A percentile compares a stretch with the other conserved stretches of the same genome.
These are phyloP conservation scores for Raffaelea deltoideospora DNA, from an alignment of 2,329 filamentous ascomycete genomes.

Conservation along the genomic window DNA sequence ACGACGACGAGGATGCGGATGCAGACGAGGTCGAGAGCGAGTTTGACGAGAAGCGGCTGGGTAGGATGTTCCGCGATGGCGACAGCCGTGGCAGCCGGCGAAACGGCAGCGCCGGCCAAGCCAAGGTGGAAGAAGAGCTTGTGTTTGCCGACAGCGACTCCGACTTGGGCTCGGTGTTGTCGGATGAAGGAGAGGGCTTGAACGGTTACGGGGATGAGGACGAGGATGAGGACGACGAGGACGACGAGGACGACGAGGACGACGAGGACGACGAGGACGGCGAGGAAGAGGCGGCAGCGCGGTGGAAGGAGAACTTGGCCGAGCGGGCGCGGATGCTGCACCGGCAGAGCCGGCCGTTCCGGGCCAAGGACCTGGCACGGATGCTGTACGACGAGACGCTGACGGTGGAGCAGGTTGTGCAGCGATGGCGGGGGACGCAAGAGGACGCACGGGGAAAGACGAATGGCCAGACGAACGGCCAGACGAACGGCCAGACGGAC, in stretches of 20 bases:
- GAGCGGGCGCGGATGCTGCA: slow-evolving; percentile 61
- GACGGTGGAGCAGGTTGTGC: slow-evolving; percentile 58
- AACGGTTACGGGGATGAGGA: slow-evolving; percentile 34
- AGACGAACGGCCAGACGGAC: slow-evolving; percentile 30
- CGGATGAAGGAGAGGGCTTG: slow-evolving; percentile 31
- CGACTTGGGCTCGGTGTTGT: slow-evolving; percentile 77
- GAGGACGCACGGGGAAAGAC: slow-evolving; percentile 30
- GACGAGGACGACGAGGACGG: slow-evolving; percentile 37
- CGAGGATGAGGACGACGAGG: slow-evolving; percentile 27
- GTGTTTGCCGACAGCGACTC: slow-evolving; percentile 96
- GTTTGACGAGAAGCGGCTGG: slow-evolving; percentile 43
- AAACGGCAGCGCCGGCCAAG: slow-evolving; percentile 31
- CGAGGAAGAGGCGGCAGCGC: slow-evolving; percentile 58
- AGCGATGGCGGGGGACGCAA: slow-evolving; percentile 62
- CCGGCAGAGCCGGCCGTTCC: slow-evolving; percentile 53
- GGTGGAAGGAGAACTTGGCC: slow-evolving; percentile 81
- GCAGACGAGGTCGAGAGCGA: slow-evolving; percentile 35
- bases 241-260: slow-evolving; percentile 30
- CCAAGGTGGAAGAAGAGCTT: slow-evolving; percentile 47
- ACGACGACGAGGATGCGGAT: slow-evolving; percentile 35
- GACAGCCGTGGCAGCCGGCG: no score
- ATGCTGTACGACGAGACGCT: slow-evolving; percentile 80
- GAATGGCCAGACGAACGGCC: slow-evolving; percentile 31
- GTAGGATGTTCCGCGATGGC: slow-evolving; percentile 40
- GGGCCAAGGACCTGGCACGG: slow-evolving; percentile 68